These are phyloP conservation scores for Apiospora marii DNA, from an alignment of 2,329 filamentous ascomycete species.

Conservation along the genomic window DNA sequence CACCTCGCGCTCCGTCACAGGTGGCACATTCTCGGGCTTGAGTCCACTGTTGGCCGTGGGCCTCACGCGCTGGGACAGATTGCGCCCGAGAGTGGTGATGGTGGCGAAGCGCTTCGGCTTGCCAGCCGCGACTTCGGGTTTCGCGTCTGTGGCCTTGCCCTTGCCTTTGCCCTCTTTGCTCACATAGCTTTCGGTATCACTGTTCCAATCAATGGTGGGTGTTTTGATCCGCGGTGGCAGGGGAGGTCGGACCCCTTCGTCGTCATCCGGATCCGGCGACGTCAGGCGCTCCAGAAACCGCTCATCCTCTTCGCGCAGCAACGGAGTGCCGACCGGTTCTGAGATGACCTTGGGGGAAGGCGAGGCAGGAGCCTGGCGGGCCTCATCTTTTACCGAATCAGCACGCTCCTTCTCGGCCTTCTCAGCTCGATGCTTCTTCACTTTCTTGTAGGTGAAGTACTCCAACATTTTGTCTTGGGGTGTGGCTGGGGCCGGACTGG, in stretches of 20 bases:
- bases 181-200: slow-evolving; percentile 47
- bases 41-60: slow-evolving; percentile 38
- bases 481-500: slow-evolving; percentile 1
- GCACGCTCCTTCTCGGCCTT: slow-evolving; percentile 47
- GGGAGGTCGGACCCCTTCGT: slow-evolving; percentile 57
- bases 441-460: slow-evolving; percentile 69
- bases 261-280: slow-evolving; percentile 44
- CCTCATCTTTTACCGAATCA: slow-evolving; percentile 36
- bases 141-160: slow-evolving; percentile 38
- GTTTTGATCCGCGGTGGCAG: slow-evolving; percentile 62
- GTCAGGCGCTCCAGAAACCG: slow-evolving; percentile 65
- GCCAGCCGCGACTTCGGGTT: slow-evolving; percentile 43
- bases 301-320: slow-evolving; percentile 66
- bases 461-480: slow-evolving; percentile 60
- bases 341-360: slow-evolving; percentile 38
- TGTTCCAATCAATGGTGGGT: slow-evolving; percentile 58
- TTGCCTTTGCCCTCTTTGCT: slow-evolving; percentile 38
- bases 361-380: slow-evolving; percentile 34
- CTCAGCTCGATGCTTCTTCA: slow-evolving; percentile 65
- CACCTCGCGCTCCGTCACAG: slow-evolving; percentile 51
- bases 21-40: slow-evolving; percentile 35
- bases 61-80: slow-evolving; percentile 38
- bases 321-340: slow-evolving; percentile 45
- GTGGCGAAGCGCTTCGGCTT: slow-evolving; percentile 51
- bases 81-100: slow-evolving; percentile 42